Percentiles rank a stretch among this genome's conserved stretches.
These are phyloP conservation scores for Cornus suecica DNA, from an alignment of 148 eudicot species.

Conservation along the genomic window DNA sequence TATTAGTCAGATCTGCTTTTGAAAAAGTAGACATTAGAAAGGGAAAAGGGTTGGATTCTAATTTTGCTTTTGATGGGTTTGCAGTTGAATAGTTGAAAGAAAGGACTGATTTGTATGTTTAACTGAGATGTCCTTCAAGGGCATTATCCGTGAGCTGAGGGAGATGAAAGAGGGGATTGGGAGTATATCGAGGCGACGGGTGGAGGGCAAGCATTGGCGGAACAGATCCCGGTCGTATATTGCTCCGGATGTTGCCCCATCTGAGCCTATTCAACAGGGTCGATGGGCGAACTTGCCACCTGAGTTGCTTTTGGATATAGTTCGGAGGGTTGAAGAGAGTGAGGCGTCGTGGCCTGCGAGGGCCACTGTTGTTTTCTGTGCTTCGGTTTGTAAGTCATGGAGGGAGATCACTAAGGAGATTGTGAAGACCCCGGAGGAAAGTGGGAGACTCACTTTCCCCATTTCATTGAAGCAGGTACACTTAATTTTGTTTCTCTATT, in stretches of 20 bases:
- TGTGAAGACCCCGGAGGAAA: constrained; percentile 54
- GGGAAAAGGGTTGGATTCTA: not conserved
- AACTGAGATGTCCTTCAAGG: constrained; percentile 66
- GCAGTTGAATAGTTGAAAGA: constrained; percentile 7
- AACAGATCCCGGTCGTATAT: constrained; percentile 63
- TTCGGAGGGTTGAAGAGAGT: constrained; percentile 49
- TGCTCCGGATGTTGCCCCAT: constrained; percentile 63
- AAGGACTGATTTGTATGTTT: constrained; percentile 13
- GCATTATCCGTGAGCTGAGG: constrained; percentile 60
- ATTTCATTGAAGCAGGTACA: constrained; percentile 59
- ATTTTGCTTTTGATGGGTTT: not conserved
- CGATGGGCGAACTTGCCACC: constrained; percentile 85
- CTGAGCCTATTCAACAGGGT: constrained; percentile 57
- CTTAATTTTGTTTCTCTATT: not conserved
- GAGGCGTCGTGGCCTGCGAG: constrained; percentile 62
- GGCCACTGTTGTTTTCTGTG: constrained; percentile 43
- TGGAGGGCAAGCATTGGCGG: constrained; percentile 66
- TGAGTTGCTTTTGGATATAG: constrained; percentile 78
- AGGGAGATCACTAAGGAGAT: constrained; percentile 53
- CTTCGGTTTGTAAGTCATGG: constrained; percentile 62
- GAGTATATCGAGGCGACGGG: constrained; percentile 54
- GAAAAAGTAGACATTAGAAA: not conserved
- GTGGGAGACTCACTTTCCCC: constrained; percentile 58
- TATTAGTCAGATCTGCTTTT: not conserved
- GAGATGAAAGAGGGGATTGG: constrained; percentile 78